Base-by-base conservation (phyloP, 1,284 basidiomycete genomes). In the Marasmius sp. region DNA sequence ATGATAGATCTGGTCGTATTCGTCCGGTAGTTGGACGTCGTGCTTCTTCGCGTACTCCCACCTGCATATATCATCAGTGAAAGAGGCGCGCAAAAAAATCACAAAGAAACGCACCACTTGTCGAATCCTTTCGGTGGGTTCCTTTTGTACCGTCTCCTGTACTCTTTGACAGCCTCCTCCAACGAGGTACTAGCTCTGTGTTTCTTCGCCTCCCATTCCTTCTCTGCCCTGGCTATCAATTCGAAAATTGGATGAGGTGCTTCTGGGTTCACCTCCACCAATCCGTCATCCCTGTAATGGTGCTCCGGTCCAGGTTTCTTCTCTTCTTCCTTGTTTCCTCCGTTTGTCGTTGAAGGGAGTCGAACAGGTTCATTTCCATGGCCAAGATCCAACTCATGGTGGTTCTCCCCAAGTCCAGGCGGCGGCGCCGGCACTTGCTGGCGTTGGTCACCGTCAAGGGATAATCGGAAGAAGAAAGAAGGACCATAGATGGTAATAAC, bases 111-210 rank as follows among this genome's bases (percentile, higher is more conserved):
- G 50, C 61, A 80, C 82, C 82, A 84, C 11, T 75, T 66, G 61
- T 87, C 85, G 64, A 88, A 88, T 0, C 85, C 85, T 51, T 75
- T 79, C 1, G 85, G 85, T 20, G 86, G 79, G 55, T 70, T 63
- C 14, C 78, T 71, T 6, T 70, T 71, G 64, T 81, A 86, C 37
- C 76, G 70, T 48, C 79, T 69, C 63, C 77, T 78, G 74, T 91
- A 91, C 67, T 87, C 85, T 14, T 65, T 70, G 1, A 86, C 81
- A 1, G 86, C 87, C 55, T 81, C 77, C 8, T 76, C 72, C 9
- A 90, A 71, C 0, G 83, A 85, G 57, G 72, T 77, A 61, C 87
- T 89, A 59, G 88, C 85, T 52, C 75, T 73, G 4, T 71, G 68
- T 9, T 84, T 64, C 69, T 87, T 87, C 7, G 69, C 70, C 57